A percentile compares a stretch with the other conserved stretches of the same genome.
Conservation (phyloP, 2,329 filamentous ascomycete genomes). For the Exophiala aquamarina region DNA sequence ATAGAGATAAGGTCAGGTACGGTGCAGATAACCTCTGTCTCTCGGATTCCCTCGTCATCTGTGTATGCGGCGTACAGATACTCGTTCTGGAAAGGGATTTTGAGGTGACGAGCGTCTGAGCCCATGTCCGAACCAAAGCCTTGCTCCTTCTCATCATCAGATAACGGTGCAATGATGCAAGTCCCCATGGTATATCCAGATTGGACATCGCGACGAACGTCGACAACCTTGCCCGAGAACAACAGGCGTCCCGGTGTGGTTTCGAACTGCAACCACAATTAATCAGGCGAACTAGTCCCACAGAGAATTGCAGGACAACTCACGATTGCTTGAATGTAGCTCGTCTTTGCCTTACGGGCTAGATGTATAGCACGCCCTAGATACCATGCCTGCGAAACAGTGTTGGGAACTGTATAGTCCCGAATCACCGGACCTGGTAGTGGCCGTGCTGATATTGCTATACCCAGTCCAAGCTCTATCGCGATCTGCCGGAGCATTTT, state of each 20-base stretch:
- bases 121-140: conserved; percentile 25
- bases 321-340: conserved; percentile 45
- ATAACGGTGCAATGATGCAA: conserved; percentile 32
- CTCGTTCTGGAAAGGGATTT: conserved; percentile 34
- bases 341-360: conserved; percentile 28
- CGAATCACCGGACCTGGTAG: conserved; percentile 29
- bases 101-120: conserved; percentile 16
- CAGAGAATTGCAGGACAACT: conserved; percentile 15
- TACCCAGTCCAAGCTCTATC: conserved; percentile 30
- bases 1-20: conserved; percentile 34
- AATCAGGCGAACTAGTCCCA: conserved; percentile 28
- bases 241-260: conserved; percentile 35
- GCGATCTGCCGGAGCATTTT: conserved; percentile 29
- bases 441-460: conserved; percentile 26
- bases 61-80: conserved; percentile 31
- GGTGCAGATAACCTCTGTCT: conserved; percentile 28
- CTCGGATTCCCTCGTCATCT: conserved; percentile 4
- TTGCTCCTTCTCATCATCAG: conserved; percentile 26
- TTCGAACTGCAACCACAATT: background rate
- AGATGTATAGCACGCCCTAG: conserved; percentile 31
- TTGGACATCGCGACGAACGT: conserved; percentile 40
- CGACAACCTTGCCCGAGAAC: conserved; percentile 48
- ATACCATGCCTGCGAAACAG: conserved; percentile 34
- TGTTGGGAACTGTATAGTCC: conserved; percentile 31
- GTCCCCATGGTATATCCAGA: conserved; percentile 41